Conservation (phyloP, 163 green algal species). For the Scenedesmus sp. region DNA sequence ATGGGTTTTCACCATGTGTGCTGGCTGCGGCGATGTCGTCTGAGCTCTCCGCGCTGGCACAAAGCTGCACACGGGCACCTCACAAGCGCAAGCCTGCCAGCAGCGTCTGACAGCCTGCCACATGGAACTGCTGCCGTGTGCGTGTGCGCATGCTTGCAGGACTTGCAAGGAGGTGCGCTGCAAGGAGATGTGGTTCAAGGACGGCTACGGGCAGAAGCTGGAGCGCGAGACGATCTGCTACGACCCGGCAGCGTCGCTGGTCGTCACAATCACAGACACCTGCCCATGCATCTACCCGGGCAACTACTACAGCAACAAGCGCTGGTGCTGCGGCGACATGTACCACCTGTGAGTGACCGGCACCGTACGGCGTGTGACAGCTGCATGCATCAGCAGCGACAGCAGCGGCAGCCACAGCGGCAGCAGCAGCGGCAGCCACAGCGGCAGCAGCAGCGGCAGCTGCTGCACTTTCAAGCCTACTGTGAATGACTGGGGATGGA, state of each 20-base stretch:
- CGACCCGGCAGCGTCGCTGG: slow-evolving; percentile 56
- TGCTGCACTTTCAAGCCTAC: no score
- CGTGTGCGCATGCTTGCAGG: neutral
- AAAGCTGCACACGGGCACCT: no score
- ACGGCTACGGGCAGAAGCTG: slow-evolving; percentile 56
- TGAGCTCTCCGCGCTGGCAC: no score
- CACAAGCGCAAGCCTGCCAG: neutral
- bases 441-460: neutral
- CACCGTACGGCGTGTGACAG: no score
- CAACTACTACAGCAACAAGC: slow-evolving; percentile 65
- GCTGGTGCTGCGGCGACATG: slow-evolving; percentile 72
- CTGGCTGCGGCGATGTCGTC: no score
- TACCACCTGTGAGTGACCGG: slow-evolving; percentile 7
- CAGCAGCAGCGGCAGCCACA: neutral
- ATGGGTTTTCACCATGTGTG: no score
- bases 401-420: neutral
- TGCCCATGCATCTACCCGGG: slow-evolving; percentile 55
- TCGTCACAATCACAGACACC: slow-evolving; percentile 67
- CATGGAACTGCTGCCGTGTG: neutral
- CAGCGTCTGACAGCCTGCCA: neutral
- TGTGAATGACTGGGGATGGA: no score
- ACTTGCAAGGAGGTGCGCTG: slow-evolving; percentile 58
- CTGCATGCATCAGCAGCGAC: neutral
- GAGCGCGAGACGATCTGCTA: slow-evolving; percentile 62
- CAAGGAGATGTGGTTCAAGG: slow-evolving; percentile 48